phyloP scores from a whole-genome alignment of 768 basidiomycete species.

The Baorangia bicolor region DNA sequence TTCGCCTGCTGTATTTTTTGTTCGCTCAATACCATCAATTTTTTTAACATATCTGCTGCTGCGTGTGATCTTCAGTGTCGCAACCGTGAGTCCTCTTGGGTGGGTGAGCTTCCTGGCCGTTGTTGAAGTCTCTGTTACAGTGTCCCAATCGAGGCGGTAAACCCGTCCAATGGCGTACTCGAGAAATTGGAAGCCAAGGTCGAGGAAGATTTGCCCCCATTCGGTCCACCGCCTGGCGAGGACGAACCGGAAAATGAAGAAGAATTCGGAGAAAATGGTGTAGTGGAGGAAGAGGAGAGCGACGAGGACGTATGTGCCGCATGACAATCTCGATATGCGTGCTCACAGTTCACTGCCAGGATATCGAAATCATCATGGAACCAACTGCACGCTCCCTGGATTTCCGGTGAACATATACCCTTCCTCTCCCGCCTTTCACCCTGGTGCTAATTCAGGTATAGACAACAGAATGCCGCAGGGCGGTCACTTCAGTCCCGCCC shows the following conservation, averaged over 20 bases:
- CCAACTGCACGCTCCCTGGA: constrained; percentile 69
- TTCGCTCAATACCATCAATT: constrained; percentile 38
- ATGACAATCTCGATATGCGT: background rate
- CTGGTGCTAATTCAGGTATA: constrained; percentile 12
- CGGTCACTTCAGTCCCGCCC: constrained; percentile 33
- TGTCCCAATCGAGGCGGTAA: constrained; percentile 42
- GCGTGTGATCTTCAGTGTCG: constrained; percentile 50
- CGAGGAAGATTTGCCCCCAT: constrained; percentile 36
- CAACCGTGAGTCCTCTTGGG: constrained; percentile 57
- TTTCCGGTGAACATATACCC: constrained; percentile 52
- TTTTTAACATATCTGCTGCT: constrained; percentile 38
- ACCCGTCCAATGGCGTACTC: constrained; percentile 48
- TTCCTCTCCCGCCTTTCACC: background rate
- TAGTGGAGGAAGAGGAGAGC: constrained; percentile 43
- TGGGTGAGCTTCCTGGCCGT: constrained; percentile 22
- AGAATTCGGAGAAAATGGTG: constrained; percentile 31
- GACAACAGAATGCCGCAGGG: constrained; percentile 36
- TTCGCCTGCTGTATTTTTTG: constrained; percentile 33
- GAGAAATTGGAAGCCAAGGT: constrained; percentile 49
- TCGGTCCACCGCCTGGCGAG: constrained; percentile 21
- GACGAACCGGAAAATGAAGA: constrained; percentile 30
- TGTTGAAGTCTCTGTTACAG: constrained; percentile 30
- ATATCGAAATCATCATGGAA: constrained; percentile 92
- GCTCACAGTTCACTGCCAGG: constrained; percentile 39
- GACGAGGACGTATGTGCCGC: constrained; percentile 45